Conservation (phyloP, 805 yeast genomes). For the Candida tibetensis region DNA sequence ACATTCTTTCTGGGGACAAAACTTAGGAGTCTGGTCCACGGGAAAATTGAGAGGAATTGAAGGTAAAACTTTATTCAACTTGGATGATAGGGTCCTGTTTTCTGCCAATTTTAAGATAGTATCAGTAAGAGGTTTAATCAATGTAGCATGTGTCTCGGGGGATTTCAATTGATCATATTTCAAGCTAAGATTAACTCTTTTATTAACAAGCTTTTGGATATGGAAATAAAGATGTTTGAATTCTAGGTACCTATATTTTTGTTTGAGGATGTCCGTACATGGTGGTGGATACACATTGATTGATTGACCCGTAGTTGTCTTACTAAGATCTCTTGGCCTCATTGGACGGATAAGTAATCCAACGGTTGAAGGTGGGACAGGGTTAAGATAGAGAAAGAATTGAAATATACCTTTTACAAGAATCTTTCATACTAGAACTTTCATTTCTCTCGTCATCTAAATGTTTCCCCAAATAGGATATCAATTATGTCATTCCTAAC, state of each 20-base stretch:
- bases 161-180: slow-evolving; percentile 50
- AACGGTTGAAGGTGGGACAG: slow-evolving; percentile 3
- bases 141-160: slow-evolving; percentile 47
- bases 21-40: slow-evolving; percentile 16
- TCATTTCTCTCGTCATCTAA: background rate
- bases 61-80: slow-evolving; percentile 30
- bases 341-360: too few relatives aligned
- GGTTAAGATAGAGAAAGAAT: too few relatives aligned
- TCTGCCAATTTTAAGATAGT: slow-evolving; percentile 39
- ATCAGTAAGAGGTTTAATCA: slow-evolving; percentile 47
- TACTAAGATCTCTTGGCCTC: slow-evolving; percentile 8
- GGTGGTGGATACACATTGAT: background rate
- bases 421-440: slow-evolving; percentile 7
- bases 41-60: slow-evolving; percentile 20
- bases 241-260: slow-evolving; percentile 27
- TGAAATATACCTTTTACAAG: slow-evolving; percentile 1
- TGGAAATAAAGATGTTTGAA: slow-evolving; percentile 38
- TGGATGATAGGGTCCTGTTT: slow-evolving; percentile 30
- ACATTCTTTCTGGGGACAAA: slow-evolving; percentile 16
- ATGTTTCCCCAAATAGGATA: slow-evolving; percentile 1
- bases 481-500: too few relatives aligned
- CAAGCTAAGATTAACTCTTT: slow-evolving; percentile 42
- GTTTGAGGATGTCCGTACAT: slow-evolving; percentile 5
- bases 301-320: slow-evolving; percentile 2
- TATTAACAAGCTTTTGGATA: slow-evolving; percentile 42